Percentiles rank a stretch among this genome's conserved stretches.
Conservation (phyloP, 805 yeast genomes). For the Komagataella mondaviorum region DNA sequence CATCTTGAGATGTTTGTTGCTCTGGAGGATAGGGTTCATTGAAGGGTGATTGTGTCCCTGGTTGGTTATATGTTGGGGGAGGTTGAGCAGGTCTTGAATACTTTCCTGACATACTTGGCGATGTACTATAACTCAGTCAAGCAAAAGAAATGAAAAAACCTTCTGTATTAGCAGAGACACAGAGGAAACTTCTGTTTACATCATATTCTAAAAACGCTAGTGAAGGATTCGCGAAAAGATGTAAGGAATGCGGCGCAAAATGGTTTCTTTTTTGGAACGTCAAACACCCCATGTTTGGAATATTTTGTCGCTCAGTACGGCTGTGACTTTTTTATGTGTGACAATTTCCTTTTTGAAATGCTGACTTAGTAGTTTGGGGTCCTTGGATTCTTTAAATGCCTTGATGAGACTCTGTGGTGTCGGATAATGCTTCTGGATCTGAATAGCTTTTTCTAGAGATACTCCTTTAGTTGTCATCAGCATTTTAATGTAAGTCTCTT, state of each 20-base stretch:
- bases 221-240: background rate
- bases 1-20: background rate
- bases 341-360: slow-evolving; percentile 24
- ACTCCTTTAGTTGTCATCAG: slow-evolving; percentile 73
- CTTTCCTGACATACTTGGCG: background rate
- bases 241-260: too few relatives aligned
- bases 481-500: slow-evolving; percentile 64
- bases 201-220: background rate
- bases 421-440: slow-evolving; percentile 54
- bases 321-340: slow-evolving; percentile 38
- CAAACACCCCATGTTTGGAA: slow-evolving; percentile 42
- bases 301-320: slow-evolving; percentile 34
- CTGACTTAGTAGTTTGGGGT: slow-evolving; percentile 14
- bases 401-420: slow-evolving; percentile 55
- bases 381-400: slow-evolving; percentile 24
- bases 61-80: background rate
- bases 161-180: background rate
- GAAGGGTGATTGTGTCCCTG: background rate
- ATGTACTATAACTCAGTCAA: background rate
- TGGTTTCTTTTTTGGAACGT: background rate
- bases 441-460: slow-evolving; percentile 72
- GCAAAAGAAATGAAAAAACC: background rate
- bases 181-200: background rate
- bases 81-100: background rate
- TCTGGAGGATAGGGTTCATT: background rate